Percentiles rank a stretch among this genome's conserved stretches.
phyloP scores from a whole-genome alignment of 2,329 filamentous ascomycete species.

The Aspergillus pseudotamarii region DNA sequence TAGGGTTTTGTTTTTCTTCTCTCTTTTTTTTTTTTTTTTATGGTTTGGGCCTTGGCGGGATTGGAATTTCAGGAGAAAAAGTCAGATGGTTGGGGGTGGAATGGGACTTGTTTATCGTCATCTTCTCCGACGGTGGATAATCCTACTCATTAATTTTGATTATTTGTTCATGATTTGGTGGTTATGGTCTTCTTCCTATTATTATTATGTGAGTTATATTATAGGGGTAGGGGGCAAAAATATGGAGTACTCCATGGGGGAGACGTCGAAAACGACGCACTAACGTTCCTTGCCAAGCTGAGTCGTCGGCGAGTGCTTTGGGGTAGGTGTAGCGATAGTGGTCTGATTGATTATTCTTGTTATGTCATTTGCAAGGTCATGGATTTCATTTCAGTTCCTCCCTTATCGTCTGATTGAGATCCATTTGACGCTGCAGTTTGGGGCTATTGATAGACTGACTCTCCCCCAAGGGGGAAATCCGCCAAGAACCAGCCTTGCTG shows the following conservation, averaged over 20 bases:
- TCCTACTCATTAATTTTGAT: too few relatives aligned
- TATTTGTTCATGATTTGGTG: too few relatives aligned
- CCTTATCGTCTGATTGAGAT: too few relatives aligned
- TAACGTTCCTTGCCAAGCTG: too few relatives aligned
- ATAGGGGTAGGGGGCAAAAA: background rate
- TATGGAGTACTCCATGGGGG: background rate
- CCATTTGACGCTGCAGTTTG: background rate
- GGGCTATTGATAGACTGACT: background rate
- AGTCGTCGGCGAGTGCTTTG: too few relatives aligned
- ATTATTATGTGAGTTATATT: background rate
- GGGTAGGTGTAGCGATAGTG: background rate
- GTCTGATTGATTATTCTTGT: background rate
- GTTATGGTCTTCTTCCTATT: background rate
- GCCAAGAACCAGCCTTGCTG: constrained; percentile 7
- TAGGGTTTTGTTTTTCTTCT: too few relatives aligned
- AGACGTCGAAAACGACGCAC: too few relatives aligned
- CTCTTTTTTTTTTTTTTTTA: too few relatives aligned
- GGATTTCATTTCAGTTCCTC: background rate
- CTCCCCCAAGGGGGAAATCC: background rate
- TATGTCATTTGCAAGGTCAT: background rate
- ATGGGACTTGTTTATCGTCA: background rate
- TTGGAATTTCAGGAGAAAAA: background rate
- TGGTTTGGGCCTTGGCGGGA: background rate
- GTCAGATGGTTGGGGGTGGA: background rate
- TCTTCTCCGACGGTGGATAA: too few relatives aligned